These are phyloP conservation scores for Gaultheria prostrata DNA, from an alignment of 148 eudicot genomes.

Conservation along the genomic window DNA sequence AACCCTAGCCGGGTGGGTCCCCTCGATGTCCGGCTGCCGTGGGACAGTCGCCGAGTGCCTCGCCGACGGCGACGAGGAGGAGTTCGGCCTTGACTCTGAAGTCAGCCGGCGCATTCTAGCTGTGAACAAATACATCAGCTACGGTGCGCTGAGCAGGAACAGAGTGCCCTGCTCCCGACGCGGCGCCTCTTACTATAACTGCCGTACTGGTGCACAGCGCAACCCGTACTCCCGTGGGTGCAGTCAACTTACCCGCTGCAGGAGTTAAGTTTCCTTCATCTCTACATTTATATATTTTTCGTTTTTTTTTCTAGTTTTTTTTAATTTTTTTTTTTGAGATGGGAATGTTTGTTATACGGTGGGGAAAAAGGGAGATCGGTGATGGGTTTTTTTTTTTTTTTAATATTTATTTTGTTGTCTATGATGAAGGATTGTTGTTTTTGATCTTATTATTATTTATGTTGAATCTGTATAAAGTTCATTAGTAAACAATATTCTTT, in stretches of 20 bases:
- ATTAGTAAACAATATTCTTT: neutral
- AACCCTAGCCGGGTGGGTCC: neutral
- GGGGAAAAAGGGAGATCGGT: neutral
- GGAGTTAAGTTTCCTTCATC: constrained; percentile 21
- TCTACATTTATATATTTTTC: neutral
- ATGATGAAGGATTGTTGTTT: constrained; percentile 12
- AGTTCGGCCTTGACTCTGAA: constrained; percentile 48
- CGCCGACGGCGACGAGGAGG: constrained; percentile 34
- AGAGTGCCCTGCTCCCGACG: constrained; percentile 44
- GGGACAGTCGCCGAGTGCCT: constrained; percentile 44
- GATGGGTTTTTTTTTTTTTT: neutral
- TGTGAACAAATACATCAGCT: constrained; percentile 39
- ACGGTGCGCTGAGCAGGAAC: constrained; percentile 39
- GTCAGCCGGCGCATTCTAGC: constrained; percentile 54
- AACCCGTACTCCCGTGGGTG: constrained; percentile 52
- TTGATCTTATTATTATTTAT: neutral
- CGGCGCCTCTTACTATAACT: constrained; percentile 48
- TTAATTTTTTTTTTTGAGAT: neutral
- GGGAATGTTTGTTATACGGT: constrained; percentile 9
- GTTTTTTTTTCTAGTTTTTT: neutral
- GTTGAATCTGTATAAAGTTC: constrained; percentile 8
- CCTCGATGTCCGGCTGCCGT: constrained; percentile 35
- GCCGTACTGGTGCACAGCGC: constrained; percentile 35
- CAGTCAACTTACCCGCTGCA: constrained; percentile 36
- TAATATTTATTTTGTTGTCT: neutral